Conservation (phyloP, 2,329 filamentous ascomycete genomes). For the Colletotrichum lini region DNA sequence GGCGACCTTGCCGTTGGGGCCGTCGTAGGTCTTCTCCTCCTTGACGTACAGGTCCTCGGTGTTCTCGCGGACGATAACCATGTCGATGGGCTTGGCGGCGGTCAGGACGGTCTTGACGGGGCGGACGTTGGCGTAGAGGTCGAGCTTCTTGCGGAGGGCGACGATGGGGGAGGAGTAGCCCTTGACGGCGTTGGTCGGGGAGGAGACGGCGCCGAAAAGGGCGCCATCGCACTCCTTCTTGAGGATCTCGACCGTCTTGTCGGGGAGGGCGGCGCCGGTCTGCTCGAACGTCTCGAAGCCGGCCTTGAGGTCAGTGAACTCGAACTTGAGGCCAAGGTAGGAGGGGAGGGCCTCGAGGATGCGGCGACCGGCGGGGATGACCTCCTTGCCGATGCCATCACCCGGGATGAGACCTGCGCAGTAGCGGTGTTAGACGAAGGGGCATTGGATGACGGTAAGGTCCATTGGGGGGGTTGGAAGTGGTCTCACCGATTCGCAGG, state of each 20-base stretch:
- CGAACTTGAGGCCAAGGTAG: slow-evolving; percentile 94
- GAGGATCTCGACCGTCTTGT: slow-evolving; percentile 90
- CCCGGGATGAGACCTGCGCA: slow-evolving; percentile 87
- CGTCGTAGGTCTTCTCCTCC: slow-evolving; percentile 88
- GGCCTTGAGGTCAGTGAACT: slow-evolving; percentile 92
- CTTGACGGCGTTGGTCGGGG: slow-evolving; percentile 88
- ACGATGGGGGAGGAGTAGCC: slow-evolving; percentile 98
- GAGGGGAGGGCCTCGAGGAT: slow-evolving; percentile 92
- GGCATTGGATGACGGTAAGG: background rate
- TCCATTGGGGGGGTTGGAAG: slow-evolving; percentile 3
- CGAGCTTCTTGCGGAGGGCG: slow-evolving; percentile 92
- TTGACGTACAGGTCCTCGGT: slow-evolving; percentile 99
- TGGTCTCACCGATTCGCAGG: slow-evolving; percentile 56
- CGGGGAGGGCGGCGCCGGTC: slow-evolving; percentile 89
- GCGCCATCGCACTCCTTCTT: slow-evolving; percentile 94
- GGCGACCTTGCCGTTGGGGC: slow-evolving; percentile 83
- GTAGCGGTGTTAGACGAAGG: slow-evolving; percentile 21
- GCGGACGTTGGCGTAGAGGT: slow-evolving; percentile 97
- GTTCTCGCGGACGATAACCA: slow-evolving; percentile 99
- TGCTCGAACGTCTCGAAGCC: slow-evolving; percentile 95
- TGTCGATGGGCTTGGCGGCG: slow-evolving; percentile 81
- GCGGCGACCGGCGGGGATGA: slow-evolving; percentile 93
- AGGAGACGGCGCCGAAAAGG: slow-evolving; percentile 95
- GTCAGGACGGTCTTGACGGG: slow-evolving; percentile 88
- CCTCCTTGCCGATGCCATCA: slow-evolving; percentile 98